phyloP scores from a whole-genome alignment of 2,329 filamentous ascomycete species.

The Penicillium sp. region DNA sequence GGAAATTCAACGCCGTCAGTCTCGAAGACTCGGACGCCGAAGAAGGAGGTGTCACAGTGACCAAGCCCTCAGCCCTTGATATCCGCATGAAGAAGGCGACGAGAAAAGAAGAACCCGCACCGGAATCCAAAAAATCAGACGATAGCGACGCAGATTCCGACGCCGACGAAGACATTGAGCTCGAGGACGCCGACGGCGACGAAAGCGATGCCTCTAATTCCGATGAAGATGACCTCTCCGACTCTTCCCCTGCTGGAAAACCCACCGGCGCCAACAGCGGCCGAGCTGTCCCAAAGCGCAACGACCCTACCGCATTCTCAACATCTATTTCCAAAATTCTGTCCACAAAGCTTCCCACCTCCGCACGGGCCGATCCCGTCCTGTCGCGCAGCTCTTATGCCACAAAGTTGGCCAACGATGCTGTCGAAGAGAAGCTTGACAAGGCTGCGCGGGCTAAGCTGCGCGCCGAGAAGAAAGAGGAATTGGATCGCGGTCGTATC shows the following conservation, averaged over 20 bases:
- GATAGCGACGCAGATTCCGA: conserved; percentile 25
- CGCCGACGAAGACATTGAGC: conserved; percentile 27
- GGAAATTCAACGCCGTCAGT: conserved; percentile 51
- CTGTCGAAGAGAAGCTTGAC: conserved; percentile 74
- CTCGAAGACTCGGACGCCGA: conserved; percentile 48
- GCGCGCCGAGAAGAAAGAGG: conserved; percentile 72
- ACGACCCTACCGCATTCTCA: conserved; percentile 86
- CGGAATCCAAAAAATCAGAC: conserved; percentile 17
- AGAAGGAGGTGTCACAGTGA: conserved; percentile 20
- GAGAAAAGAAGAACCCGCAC: conserved; percentile 12
- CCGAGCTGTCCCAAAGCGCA: conserved; percentile 61
- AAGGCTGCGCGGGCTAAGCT: conserved; percentile 74
- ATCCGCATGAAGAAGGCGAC: conserved; percentile 18
- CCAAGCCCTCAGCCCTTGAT: conserved; percentile 11
- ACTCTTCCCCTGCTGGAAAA: conserved; percentile 39
- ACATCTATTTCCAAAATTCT: conserved; percentile 92
- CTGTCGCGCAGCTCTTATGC: conserved; percentile 76
- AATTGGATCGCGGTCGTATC: conserved; percentile 80
- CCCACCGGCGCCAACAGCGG: conserved; percentile 40
- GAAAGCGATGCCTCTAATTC: conserved; percentile 43
- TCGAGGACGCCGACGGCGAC: conserved; percentile 32
- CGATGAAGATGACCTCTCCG: conserved; percentile 37
- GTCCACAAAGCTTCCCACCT: conserved; percentile 76
- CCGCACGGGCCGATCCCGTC: conserved; percentile 84
- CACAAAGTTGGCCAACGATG: conserved; percentile 65